Percentiles rank a stretch among this genome's conserved stretches.
These are phyloP conservation scores for Pochonia chlamydosporia DNA, from an alignment of 2,329 filamentous ascomycete genomes.

Conservation along the genomic window DNA sequence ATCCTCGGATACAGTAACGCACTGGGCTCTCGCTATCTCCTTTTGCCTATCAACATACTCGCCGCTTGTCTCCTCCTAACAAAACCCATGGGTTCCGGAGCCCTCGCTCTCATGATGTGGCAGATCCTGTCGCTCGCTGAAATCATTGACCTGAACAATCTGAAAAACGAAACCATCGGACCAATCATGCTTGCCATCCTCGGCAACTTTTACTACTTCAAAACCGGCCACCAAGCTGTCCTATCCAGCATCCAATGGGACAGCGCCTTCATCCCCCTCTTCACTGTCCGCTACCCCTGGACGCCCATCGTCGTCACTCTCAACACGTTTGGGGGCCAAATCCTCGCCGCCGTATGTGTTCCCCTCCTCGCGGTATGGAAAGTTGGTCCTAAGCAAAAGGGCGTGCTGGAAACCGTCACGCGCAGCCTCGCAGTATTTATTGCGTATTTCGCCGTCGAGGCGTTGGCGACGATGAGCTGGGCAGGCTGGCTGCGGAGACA, in stretches of 20 bases:
- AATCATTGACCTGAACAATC: conserved; percentile 53
- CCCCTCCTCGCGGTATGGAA: conserved; percentile 88
- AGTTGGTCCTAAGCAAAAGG: conserved; percentile 66
- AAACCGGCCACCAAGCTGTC: conserved; percentile 90
- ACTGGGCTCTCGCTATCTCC: conserved; percentile 84
- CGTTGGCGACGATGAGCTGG: conserved; percentile 83
- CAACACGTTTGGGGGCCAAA: conserved; percentile 87
- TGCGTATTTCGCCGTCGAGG: conserved; percentile 76
- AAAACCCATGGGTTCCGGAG: conserved; percentile 90
- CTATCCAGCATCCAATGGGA: conserved; percentile 94
- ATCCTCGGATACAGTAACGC: conserved; percentile 89
- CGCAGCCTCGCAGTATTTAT: conserved; percentile 70
- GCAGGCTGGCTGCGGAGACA: conserved; percentile 82
- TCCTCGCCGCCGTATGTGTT: conserved; percentile 72
- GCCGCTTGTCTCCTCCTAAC: conserved; percentile 73
- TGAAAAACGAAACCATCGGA: conserved; percentile 68
- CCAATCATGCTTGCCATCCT: conserved; percentile 82
- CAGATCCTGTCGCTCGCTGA: conserved; percentile 78
- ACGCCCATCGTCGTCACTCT: conserved; percentile 72
- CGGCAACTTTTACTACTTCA: conserved; percentile 93
- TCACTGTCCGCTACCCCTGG: conserved; percentile 82
- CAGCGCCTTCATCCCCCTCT: conserved; percentile 82
- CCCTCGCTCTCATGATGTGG: conserved; percentile 76
- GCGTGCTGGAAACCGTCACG: conserved; percentile 63
- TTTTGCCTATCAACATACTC: conserved; percentile 74